A percentile compares a stretch with the other conserved stretches of the same genome.
These are phyloP conservation scores for Wallacemonas sp. DNA, from an alignment of 208 protist genomes.

Conservation along the genomic window DNA sequence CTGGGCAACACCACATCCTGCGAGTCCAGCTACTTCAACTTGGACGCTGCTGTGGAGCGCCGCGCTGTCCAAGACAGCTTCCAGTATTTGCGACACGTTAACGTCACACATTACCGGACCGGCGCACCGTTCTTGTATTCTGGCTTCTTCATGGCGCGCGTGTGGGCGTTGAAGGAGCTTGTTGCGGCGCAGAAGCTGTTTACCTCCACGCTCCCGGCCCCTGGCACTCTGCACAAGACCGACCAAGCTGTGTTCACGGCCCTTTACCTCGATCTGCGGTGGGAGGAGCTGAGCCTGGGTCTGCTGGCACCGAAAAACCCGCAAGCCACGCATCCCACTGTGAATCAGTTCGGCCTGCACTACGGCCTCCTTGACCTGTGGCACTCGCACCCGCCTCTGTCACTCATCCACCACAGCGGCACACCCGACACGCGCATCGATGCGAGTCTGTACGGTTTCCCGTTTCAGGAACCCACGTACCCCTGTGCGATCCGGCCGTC, in stretches of 20 bases:
- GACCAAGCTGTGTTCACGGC: background rate
- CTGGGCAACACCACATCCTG: background rate
- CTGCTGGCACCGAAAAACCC: background rate
- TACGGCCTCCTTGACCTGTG: slow-evolving; percentile 9
- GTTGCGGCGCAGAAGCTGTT: background rate
- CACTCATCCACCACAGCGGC: background rate
- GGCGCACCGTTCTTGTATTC: background rate
- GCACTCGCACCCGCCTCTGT: background rate
- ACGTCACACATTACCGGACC: background rate
- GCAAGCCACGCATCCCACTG: background rate
- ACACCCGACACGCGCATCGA: slow-evolving; percentile 4
- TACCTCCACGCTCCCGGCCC: background rate
- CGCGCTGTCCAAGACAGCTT: background rate
- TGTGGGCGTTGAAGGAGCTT: slow-evolving; percentile 11
- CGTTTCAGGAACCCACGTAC: background rate
- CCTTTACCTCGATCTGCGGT: slow-evolving; percentile 13
- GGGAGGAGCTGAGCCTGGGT: slow-evolving; percentile 1
- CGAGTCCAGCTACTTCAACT: background rate
- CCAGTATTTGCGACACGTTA: background rate
- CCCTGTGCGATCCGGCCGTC: no score
- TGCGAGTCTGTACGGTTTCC: background rate
- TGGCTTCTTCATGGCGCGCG: slow-evolving; percentile 12
- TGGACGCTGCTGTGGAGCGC: background rate
- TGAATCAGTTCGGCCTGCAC: slow-evolving; percentile 13
- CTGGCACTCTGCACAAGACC: no score